Base-by-base conservation (phyloP, 805 yeast species). In the Monosporozyma aquatica region DNA sequence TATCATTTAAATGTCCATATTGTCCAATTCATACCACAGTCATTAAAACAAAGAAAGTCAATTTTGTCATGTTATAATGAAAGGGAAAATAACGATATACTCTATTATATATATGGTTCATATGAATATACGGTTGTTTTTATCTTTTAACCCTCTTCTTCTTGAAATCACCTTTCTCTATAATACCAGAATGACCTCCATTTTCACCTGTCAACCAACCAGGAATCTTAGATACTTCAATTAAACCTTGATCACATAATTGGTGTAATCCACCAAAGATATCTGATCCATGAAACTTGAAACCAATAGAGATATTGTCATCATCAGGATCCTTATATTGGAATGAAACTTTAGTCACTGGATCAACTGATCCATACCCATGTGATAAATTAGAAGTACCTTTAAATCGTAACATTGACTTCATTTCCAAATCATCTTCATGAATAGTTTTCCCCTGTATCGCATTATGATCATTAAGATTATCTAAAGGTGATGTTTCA, bases 191-290 rank as follows among this genome's bases (percentile, higher is more conserved):
- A 32, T 63, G 61, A 1, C 61, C 51, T 0, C 83, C 82, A 47
- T 79, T 80, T 56, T 83, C 87, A 2, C 94, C 95, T 4, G 89
- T 77, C 25, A 85, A 58, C 89, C 87, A 85, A 24, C 77, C 72
- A 1, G 95, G 95, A 13, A 82, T 61, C 0, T 50, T 65, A n/a
- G 69, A 64, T 0, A 82, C 72, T 49, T 82, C 72, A 2, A 79
- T 60, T 0, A 70, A 52, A 1, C 67, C 72, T 47, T 63, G 43
- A 41, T 66, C 66, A 22, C 87, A 73, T 14, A 85, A 65, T 52
- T 82, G 80, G 58, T 82, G 87, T 29, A 85, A 53, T 0, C 95
- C 95, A 2, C 77, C 94, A 68, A 79, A 85, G 0, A 86, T 72
- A 55, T 85, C 94, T 15, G 65, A 68, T 1, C 95, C 95, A 3